A percentile compares a stretch with the other conserved stretches of the same genome.
These are phyloP conservation scores for Crithidia bombi DNA, from an alignment of 208 protist species.

Conservation along the genomic window DNA sequence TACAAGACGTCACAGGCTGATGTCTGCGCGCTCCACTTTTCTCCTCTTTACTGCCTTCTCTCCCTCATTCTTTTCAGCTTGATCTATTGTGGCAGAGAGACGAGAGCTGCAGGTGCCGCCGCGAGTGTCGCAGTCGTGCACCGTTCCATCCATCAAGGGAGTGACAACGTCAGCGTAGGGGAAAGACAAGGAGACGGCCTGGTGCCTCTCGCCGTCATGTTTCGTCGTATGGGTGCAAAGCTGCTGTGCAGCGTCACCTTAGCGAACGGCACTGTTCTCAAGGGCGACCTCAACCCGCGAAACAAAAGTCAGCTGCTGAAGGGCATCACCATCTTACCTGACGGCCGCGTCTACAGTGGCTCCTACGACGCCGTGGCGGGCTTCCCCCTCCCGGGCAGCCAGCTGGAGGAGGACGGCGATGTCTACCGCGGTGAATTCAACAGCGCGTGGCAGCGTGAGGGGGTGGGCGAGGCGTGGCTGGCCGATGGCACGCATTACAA, in stretches of 20 bases:
- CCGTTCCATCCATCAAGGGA: too few species aligned
- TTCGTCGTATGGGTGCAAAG: constrained; percentile 32
- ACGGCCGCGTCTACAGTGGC: constrained; percentile 83
- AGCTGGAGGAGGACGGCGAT: constrained; percentile 91
- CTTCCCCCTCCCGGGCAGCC: constrained; percentile 71
- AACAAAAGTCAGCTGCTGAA: constrained; percentile 55
- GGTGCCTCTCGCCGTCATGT: constrained; percentile 13
- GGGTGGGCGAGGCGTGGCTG: constrained; percentile 84
- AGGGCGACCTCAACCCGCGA: constrained; percentile 68
- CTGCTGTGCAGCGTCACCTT: constrained; percentile 53
- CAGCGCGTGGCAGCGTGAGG: constrained; percentile 84
- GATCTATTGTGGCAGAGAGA: too few species aligned
- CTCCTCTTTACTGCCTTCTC: too few species aligned
- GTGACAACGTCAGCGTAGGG: too few species aligned
- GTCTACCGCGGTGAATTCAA: constrained; percentile 90
- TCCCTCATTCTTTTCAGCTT: too few species aligned
- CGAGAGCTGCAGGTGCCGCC: too few species aligned
- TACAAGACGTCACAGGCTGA: too few species aligned
- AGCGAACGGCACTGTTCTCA: constrained; percentile 69
- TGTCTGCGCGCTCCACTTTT: too few species aligned
- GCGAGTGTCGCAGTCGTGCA: too few species aligned
- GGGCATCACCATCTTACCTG: constrained; percentile 67
- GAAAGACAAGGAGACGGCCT: background rate
- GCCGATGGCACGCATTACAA: constrained; percentile 88
- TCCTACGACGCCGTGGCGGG: constrained; percentile 61